These are phyloP conservation scores for Hibiscus syriacus DNA, from an alignment of 345 rosid species.

Conservation along the genomic window DNA sequence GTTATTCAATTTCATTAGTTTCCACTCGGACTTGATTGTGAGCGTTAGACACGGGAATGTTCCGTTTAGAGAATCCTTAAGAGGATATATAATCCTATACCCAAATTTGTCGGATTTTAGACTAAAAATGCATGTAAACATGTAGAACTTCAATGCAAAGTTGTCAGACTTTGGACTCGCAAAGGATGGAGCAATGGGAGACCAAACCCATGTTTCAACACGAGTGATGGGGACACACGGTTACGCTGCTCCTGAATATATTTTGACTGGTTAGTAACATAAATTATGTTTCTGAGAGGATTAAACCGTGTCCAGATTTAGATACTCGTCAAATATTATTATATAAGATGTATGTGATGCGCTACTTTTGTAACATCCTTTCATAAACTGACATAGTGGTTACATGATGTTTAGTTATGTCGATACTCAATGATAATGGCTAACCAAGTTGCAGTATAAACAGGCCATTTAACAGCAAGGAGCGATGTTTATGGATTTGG, in stretches of 20 bases:
- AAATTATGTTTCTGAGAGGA: neutral
- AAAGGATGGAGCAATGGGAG: constrained; percentile 98
- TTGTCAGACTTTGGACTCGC: constrained; percentile 97
- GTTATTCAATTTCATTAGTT: neutral
- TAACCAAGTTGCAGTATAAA: constrained; percentile 14
- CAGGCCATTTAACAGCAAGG: constrained; percentile 92
- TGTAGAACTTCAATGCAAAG: constrained; percentile 82
- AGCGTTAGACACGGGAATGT: neutral
- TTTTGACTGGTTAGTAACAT: constrained; percentile 75
- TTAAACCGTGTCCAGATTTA: neutral
- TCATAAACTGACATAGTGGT: neutral
- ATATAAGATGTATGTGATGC: neutral
- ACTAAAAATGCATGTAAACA: constrained; percentile 22
- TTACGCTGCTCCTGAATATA: constrained; percentile 95
- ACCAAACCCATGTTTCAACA: constrained; percentile 97
- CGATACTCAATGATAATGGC: neutral
- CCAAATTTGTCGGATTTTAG: too few species aligned
- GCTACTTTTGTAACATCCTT: neutral
- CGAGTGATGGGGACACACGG: constrained; percentile 99
- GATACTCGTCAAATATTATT: neutral
- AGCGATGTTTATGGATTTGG: constrained; percentile 98
- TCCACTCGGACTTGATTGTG: neutral
- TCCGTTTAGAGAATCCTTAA: neutral
- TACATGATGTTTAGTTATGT: neutral
- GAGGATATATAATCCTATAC: neutral